Conservation (phyloP, 208 protist species). For the Zelonia costaricensis region DNA sequence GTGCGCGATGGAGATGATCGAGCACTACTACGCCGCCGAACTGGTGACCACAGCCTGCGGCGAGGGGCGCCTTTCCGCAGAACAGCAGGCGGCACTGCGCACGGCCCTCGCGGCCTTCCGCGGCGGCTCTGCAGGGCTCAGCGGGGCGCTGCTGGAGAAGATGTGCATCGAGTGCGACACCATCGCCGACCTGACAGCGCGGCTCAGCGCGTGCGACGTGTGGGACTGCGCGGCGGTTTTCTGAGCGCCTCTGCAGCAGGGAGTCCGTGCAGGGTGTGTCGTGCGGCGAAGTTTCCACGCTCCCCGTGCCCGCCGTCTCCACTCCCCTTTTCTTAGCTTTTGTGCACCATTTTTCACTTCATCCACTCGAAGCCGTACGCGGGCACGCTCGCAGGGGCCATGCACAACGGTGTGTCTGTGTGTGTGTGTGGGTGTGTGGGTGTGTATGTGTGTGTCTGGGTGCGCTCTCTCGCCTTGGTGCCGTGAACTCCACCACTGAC, state of each 20-base stretch:
- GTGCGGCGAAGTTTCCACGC: too few species aligned
- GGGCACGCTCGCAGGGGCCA: not conserved
- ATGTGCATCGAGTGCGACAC: slow-evolving; percentile 48
- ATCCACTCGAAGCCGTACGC: not conserved
- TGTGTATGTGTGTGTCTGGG: too few species aligned
- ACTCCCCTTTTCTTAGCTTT: too few species aligned
- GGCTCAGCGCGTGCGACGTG: slow-evolving; percentile 12
- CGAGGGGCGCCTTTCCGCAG: slow-evolving; percentile 13
- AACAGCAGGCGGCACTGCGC: slow-evolving; percentile 11
- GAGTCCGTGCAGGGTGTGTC: not conserved
- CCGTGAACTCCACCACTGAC: too few species aligned
- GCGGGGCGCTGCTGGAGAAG: slow-evolving; percentile 57
- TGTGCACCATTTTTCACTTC: too few species aligned
- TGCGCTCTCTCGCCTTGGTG: too few species aligned
- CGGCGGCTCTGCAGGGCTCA: slow-evolving; percentile 9
- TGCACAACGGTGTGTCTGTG: not conserved
- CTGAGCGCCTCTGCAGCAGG: slow-evolving; percentile 3
- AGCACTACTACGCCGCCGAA: slow-evolving; percentile 55
- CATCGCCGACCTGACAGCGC: slow-evolving; percentile 33
- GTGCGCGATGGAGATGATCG: slow-evolving; percentile 54
- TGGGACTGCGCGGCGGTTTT: slow-evolving; percentile 31
- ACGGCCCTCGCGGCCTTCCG: slow-evolving; percentile 17
- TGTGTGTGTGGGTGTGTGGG: not conserved
- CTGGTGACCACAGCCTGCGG: slow-evolving; percentile 6
- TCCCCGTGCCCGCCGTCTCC: too few species aligned